Conservation (phyloP, 331 rosid species). For the Pyracantha coccinea region DNA sequence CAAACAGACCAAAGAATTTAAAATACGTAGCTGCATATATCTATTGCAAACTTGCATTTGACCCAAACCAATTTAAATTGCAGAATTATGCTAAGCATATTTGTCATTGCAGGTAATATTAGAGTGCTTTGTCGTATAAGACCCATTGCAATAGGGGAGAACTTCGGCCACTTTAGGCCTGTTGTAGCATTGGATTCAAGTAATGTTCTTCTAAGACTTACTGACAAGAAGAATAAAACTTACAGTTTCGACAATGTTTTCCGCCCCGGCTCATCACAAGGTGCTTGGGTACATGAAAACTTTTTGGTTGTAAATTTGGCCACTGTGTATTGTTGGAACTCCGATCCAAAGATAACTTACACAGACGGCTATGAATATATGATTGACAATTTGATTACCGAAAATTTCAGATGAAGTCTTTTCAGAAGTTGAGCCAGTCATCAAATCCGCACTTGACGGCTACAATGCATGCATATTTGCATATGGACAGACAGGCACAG, state of each 20-base stretch:
- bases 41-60: no score
- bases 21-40: no score
- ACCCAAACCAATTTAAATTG: not conserved
- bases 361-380: not conserved
- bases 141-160: slow-evolving; percentile 19
- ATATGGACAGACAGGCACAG: slow-evolving; percentile 42
- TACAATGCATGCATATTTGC: slow-evolving; percentile 40
- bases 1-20: no score
- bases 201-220: slow-evolving; percentile 17
- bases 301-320: not conserved
- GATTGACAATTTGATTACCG: not conserved
- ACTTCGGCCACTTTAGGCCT: slow-evolving; percentile 9
- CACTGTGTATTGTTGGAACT: not conserved
- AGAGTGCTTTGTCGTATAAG: slow-evolving; percentile 34
- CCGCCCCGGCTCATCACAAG: slow-evolving; percentile 33
- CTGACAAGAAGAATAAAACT: slow-evolving; percentile 23
- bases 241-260: slow-evolving; percentile 34
- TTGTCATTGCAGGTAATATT: slow-evolving; percentile 27
- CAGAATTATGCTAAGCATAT: not conserved
- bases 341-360: not conserved
- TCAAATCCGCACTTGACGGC: slow-evolving; percentile 33
- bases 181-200: slow-evolving; percentile 24
- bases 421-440: slow-evolving; percentile 29
- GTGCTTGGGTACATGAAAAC: slow-evolving; percentile 9
- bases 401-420: slow-evolving; percentile 30